These are phyloP conservation scores for Ceratocystiopsis sp. DNA, from an alignment of 2,329 filamentous ascomycete species.

Conservation along the genomic window DNA sequence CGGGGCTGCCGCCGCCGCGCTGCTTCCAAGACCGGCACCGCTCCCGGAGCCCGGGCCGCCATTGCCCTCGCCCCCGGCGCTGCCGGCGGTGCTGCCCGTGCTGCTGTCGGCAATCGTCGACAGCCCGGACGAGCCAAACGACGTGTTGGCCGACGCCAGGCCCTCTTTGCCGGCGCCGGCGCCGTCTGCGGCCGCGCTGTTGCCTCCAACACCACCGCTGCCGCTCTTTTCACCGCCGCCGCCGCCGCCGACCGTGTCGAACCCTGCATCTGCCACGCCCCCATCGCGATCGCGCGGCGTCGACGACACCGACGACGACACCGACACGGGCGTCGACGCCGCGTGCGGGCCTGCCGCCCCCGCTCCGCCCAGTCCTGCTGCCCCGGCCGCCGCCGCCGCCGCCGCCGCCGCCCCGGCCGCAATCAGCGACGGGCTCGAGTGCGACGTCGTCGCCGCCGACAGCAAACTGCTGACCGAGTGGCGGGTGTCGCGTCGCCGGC, in stretches of 20 bases:
- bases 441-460: conserved; percentile 1
- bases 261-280: background rate
- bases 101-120: conserved; percentile 1
- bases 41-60: too few species aligned
- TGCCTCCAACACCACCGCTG: too few species aligned
- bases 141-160: too few species aligned
- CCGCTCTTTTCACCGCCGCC: too few species aligned
- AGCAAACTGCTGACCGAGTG: background rate
- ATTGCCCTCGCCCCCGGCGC: too few species aligned
- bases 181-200: background rate
- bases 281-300: conserved; percentile 1
- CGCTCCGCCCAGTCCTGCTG: background rate
- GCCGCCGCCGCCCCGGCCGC: too few species aligned
- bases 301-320: conserved; percentile 5
- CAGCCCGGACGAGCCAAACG: too few species aligned
- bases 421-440: background rate
- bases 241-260: too few species aligned
- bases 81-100: background rate
- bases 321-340: conserved; percentile 2
- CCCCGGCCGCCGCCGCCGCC: background rate
- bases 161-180: background rate
- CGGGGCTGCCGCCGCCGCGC: conserved; percentile 32
- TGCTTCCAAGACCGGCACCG: too few species aligned
- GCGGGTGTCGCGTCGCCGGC: background rate
- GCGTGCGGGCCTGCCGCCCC: background rate